These are phyloP conservation scores for Talaromyces sp. DNA, from an alignment of 2,329 filamentous ascomycete species.

Conservation along the genomic window DNA sequence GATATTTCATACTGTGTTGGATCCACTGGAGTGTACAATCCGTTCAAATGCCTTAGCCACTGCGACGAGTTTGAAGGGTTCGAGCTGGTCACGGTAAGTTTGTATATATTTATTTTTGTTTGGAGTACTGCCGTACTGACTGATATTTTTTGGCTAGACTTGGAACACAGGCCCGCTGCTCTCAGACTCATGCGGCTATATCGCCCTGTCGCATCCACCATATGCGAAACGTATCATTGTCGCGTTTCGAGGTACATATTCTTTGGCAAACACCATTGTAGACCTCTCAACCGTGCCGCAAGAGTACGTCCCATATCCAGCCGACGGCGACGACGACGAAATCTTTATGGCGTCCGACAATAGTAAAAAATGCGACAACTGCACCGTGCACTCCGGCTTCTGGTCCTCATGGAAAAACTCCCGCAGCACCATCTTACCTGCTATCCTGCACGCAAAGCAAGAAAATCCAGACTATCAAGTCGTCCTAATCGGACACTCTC, in stretches of 20 bases:
- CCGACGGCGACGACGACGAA: constrained; percentile 34
- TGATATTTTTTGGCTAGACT: constrained; percentile 43
- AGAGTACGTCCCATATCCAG: constrained; percentile 82
- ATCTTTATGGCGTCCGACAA: constrained; percentile 22
- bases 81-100: constrained; percentile 60
- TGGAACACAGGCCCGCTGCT: constrained; percentile 88
- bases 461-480: constrained; percentile 68
- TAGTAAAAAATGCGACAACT: constrained; percentile 67
- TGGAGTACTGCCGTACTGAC: background rate
- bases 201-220: constrained; percentile 73
- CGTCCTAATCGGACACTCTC: constrained; percentile 80
- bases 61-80: constrained; percentile 80
- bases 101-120: background rate
- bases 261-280: constrained; percentile 81
- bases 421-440: constrained; percentile 62
- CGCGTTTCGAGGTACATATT: constrained; percentile 92
- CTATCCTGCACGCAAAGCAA: constrained; percentile 56
- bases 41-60: constrained; percentile 79
- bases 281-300: constrained; percentile 88
- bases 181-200: constrained; percentile 88
- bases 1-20: constrained; percentile 95
- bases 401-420: constrained; percentile 78
- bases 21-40: constrained; percentile 71
- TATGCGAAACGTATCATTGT: constrained; percentile 65
- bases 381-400: constrained; percentile 90